Conservation (phyloP, 2,329 filamentous ascomycete genomes). For the Alternaria arbusti region DNA sequence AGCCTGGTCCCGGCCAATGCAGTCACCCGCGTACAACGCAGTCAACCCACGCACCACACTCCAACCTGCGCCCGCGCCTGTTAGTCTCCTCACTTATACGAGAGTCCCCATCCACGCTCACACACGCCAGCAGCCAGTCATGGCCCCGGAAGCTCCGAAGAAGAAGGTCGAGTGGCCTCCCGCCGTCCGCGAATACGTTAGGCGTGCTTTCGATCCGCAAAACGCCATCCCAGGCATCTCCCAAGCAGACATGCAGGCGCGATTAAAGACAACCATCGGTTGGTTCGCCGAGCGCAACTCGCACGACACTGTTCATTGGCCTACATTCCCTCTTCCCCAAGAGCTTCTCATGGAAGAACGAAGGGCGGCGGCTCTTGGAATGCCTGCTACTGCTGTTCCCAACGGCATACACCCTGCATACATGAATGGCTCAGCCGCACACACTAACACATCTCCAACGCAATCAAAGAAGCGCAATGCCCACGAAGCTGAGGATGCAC, state of each 20-base stretch:
- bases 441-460: slow-evolving; percentile 40
- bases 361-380: slow-evolving; percentile 29
- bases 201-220: slow-evolving; percentile 80
- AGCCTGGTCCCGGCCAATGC: slow-evolving; percentile 36
- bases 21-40: slow-evolving; percentile 53
- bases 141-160: slow-evolving; percentile 17
- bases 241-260: slow-evolving; percentile 76
- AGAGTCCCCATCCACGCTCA: slow-evolving; percentile 16
- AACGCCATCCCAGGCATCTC: slow-evolving; percentile 59
- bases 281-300: slow-evolving; percentile 75
- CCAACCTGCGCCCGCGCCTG: slow-evolving; percentile 24
- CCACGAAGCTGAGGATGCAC: slow-evolving; percentile 58
- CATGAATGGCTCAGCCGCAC: slow-evolving; percentile 21
- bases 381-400: slow-evolving; percentile 39
- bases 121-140: slow-evolving; percentile 21
- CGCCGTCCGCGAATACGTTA: slow-evolving; percentile 86
- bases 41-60: slow-evolving; percentile 54
- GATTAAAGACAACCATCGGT: slow-evolving; percentile 85
- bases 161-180: slow-evolving; percentile 78
- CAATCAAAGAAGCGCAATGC: slow-evolving; percentile 85
- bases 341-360: slow-evolving; percentile 75
- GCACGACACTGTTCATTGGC: slow-evolving; percentile 81
- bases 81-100: slow-evolving; percentile 17
- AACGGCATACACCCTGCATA: slow-evolving; percentile 23
- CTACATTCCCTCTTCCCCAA: slow-evolving; percentile 81